A percentile compares a stretch with the other conserved stretches of the same genome.
These are phyloP conservation scores for Erysiphe pulchra DNA, from an alignment of 2,329 filamentous ascomycete species.

Conservation along the genomic window DNA sequence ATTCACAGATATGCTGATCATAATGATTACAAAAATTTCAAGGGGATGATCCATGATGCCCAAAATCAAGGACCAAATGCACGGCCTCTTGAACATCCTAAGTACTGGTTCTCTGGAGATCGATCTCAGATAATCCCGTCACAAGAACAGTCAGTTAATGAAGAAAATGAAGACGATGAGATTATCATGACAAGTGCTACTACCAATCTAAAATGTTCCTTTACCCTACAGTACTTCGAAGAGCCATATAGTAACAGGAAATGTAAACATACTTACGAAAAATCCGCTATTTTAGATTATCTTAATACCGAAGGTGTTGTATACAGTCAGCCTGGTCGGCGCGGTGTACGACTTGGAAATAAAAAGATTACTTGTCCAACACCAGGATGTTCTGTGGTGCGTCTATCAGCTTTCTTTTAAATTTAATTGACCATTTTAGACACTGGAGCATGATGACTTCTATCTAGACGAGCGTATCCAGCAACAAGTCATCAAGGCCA, in stretches of 20 bases:
- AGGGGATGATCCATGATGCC: constrained; percentile 33
- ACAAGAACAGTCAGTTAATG: constrained; percentile 2
- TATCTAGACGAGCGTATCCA: not conserved
- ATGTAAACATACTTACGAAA: constrained; percentile 53
- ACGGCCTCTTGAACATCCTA: constrained; percentile 25
- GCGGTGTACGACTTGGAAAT: not conserved
- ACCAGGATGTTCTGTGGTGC: constrained; percentile 33
- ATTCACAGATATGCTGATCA: constrained; percentile 26
- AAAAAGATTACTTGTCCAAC: constrained; percentile 31
- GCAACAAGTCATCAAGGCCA: not conserved
- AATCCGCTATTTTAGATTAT: constrained; percentile 30
- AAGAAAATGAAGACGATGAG: constrained; percentile 33
- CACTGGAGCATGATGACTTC: constrained; percentile 14
- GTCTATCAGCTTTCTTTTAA: constrained; percentile 2
- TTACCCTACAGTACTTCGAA: constrained; percentile 36
- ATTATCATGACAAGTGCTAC: constrained; percentile 37
- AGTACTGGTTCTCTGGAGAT: constrained; percentile 32
- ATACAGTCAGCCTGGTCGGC: constrained; percentile 1
- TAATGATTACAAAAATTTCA: constrained; percentile 34
- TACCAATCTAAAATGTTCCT: constrained; percentile 40
- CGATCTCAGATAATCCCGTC: constrained; percentile 3
- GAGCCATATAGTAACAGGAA: constrained; percentile 39
- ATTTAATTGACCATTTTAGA: constrained; percentile 14
- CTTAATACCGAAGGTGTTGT: constrained; percentile 2
- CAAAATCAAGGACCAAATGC: constrained; percentile 25